Evolutionary conservation across 148 eudicot species (phyloP).

Genomic region (Rhododendron vialii): DNA sequence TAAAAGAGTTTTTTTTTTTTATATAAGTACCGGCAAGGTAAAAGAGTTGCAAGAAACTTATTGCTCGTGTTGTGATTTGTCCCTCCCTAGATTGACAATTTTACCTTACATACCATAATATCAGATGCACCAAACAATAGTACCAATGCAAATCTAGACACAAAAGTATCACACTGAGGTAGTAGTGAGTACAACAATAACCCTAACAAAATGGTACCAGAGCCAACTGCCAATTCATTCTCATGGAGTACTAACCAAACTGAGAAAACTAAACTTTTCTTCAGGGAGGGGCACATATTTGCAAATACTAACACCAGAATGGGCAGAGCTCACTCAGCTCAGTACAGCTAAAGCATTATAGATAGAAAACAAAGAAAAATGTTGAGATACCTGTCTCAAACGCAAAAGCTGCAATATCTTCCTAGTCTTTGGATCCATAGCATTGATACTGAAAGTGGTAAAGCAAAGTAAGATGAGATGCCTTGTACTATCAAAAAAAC

Average conservation of each 20-base stretch:
- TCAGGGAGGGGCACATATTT: background rate
- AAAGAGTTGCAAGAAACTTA: too few species aligned
- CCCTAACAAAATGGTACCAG: background rate
- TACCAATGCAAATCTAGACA: background rate
- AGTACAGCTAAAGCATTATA: background rate
- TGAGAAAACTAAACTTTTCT: too few species aligned
- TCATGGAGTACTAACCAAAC: too few species aligned
- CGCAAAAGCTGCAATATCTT: constrained; percentile 66
- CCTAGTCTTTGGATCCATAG: constrained; percentile 1
- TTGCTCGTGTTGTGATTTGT: too few species aligned
- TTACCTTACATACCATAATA: background rate
- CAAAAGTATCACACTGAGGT: background rate
- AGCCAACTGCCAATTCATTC: background rate
- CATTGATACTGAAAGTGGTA: constrained; percentile 1
- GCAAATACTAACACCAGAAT: background rate
- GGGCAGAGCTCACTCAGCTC: background rate
- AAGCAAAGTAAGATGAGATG: constrained; percentile 14
- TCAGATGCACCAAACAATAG: background rate
- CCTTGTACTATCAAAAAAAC: constrained; percentile 19
- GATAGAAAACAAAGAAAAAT: background rate
- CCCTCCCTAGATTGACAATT: background rate
- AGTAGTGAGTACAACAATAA: background rate
- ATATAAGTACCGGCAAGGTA: too few species aligned
- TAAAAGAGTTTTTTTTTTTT: too few species aligned
- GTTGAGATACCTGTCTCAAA: constrained; percentile 57